Evolutionary conservation across 306 rosid species (phyloP).

Genomic region (Bauhinia variegata): DNA sequence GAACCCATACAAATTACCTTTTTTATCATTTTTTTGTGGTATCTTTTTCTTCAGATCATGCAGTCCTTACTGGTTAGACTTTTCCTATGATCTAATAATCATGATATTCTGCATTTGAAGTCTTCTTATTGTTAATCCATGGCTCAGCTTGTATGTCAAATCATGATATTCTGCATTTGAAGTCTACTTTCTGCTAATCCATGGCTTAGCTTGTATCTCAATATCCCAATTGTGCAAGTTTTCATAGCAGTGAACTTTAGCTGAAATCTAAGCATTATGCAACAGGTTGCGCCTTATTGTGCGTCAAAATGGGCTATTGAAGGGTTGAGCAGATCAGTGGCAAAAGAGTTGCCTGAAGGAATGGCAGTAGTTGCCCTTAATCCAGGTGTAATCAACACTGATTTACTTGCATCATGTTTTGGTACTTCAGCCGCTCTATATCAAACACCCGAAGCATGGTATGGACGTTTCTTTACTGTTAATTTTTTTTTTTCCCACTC

Average conservation of each 20-base stretch:
- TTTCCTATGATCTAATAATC: neutral
- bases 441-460: conserved; percentile 78
- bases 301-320: conserved; percentile 97
- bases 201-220: neutral
- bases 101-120: neutral
- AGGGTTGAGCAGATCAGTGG: conserved; percentile 76
- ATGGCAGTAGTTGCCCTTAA: conserved; percentile 82
- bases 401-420: conserved; percentile 92
- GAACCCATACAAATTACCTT: neutral
- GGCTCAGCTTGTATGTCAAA: neutral
- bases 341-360: conserved; percentile 79
- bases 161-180: neutral
- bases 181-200: neutral
- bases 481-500: neutral
- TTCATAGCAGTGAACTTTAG: neutral
- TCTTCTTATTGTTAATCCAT: neutral
- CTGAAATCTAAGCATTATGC: conserved; percentile 18
- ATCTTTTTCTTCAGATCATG: neutral
- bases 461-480: conserved; percentile 4
- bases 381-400: conserved; percentile 85
- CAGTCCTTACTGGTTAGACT: conserved; percentile 3
- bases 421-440: conserved; percentile 65
- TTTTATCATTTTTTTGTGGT: neutral
- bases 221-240: neutral
- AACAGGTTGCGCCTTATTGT: conserved; percentile 83